A percentile compares a stretch with the other conserved stretches of the same genome.
phyloP scores from a whole-genome alignment of 352 stramenopile species.

The Phytophthora aleatoria region DNA sequence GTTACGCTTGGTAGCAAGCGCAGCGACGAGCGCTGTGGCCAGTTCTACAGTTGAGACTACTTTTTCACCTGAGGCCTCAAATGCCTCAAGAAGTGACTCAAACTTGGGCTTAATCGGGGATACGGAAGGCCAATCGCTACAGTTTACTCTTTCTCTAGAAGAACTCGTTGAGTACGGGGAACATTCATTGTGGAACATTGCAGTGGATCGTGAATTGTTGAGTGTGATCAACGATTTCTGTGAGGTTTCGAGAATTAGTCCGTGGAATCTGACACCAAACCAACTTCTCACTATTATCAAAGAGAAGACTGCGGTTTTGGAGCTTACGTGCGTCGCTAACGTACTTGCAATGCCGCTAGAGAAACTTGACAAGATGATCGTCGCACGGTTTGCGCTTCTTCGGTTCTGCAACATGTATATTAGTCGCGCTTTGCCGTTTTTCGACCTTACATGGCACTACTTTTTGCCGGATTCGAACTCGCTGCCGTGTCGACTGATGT shows the following conservation, averaged over 20 bases:
- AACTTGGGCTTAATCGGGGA: not conserved
- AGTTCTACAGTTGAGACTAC: not conserved
- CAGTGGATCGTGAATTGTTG: constrained; percentile 48
- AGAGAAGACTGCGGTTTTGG: constrained; percentile 20
- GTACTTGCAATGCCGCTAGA: constrained; percentile 18
- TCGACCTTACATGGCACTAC: constrained; percentile 83
- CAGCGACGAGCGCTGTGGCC: constrained; percentile 2
- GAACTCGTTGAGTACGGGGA: constrained; percentile 36
- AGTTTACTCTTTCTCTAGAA: constrained; percentile 18
- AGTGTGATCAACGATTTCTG: constrained; percentile 56
- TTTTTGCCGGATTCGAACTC: constrained; percentile 40
- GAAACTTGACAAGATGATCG: constrained; percentile 32
- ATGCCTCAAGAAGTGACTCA: not conserved
- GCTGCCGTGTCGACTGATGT: constrained; percentile 53
- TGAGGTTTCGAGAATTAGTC: constrained; percentile 53
- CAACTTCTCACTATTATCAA: constrained; percentile 46
- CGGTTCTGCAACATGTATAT: constrained; percentile 82
- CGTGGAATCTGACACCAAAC: constrained; percentile 61
- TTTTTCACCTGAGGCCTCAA: not conserved
- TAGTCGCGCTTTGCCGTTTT: constrained; percentile 66
- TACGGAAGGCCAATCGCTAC: not conserved
- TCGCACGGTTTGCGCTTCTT: constrained; percentile 67
- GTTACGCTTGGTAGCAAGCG: constrained; percentile 39
- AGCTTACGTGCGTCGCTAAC: constrained; percentile 15
- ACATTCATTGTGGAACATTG: constrained; percentile 47